Conservation (phyloP, 352 stramenopile species). For the Pythium brassicae region DNA sequence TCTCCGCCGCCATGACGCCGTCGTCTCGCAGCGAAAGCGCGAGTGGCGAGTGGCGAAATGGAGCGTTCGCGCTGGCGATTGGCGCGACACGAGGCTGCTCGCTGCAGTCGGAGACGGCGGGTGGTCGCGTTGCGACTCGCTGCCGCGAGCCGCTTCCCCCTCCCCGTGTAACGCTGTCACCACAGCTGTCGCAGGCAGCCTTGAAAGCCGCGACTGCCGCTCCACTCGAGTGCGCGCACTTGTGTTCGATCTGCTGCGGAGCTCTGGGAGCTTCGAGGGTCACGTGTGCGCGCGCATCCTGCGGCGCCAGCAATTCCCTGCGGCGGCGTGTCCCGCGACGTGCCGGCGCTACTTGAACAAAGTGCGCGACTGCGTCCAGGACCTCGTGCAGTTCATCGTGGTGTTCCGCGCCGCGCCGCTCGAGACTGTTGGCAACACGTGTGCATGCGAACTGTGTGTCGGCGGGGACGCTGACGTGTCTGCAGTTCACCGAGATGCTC, state of each 20-base stretch:
- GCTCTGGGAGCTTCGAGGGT: slow-evolving; percentile 22
- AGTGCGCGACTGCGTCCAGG: slow-evolving; percentile 25
- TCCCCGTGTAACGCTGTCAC: too few relatives aligned
- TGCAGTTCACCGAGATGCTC: too few relatives aligned
- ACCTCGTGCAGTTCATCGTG: slow-evolving; percentile 32
- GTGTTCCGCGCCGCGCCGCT: slow-evolving; percentile 22
- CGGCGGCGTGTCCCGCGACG: too few relatives aligned
- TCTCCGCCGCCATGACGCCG: not conserved
- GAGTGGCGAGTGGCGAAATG: not conserved
- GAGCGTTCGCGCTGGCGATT: not conserved
- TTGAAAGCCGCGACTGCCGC: too few relatives aligned
- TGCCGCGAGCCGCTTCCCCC: too few relatives aligned
- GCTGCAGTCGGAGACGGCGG: too few relatives aligned
- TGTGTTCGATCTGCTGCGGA: slow-evolving; percentile 16
- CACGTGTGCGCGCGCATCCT: slow-evolving; percentile 22
- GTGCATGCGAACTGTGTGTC: too few relatives aligned
- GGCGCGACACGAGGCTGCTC: not conserved
- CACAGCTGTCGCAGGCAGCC: not conserved
- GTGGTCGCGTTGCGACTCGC: too few relatives aligned
- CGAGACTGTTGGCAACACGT: not conserved
- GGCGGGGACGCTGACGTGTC: too few relatives aligned
- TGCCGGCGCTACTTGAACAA: slow-evolving; percentile 22
- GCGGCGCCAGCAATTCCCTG: not conserved
- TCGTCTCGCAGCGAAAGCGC: not conserved
- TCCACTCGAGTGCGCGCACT: slow-evolving; percentile 2